These are phyloP conservation scores for Ceratocystis lukuohia DNA, from an alignment of 2,329 filamentous ascomycete genomes.

Conservation along the genomic window DNA sequence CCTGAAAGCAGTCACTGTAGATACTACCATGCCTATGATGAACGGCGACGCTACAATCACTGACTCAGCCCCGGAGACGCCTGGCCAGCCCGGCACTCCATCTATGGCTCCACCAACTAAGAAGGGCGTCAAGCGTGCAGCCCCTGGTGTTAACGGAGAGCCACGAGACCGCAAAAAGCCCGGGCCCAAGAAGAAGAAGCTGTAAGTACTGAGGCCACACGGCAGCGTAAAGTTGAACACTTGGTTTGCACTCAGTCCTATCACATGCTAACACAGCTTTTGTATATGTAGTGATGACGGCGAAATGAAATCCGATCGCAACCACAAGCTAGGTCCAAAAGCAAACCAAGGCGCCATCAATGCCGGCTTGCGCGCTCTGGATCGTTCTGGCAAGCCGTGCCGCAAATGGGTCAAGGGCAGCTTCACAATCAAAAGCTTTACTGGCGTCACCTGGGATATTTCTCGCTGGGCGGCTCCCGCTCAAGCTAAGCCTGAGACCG, in stretches of 20 bases:
- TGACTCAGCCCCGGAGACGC: conserved; percentile 48
- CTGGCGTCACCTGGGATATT: conserved; percentile 70
- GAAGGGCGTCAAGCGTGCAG: conserved; percentile 60
- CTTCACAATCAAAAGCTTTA: conserved; percentile 83
- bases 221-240: conserved; percentile 30
- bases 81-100: conserved; percentile 42
- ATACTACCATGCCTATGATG: conserved; percentile 27
- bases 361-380: conserved; percentile 82
- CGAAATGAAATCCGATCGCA: conserved; percentile 39
- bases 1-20: background rate
- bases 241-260: conserved; percentile 6
- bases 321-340: conserved; percentile 84
- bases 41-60: conserved; percentile 41
- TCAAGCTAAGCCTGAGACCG: conserved; percentile 39
- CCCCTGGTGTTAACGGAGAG: conserved; percentile 48
- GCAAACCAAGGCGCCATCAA: conserved; percentile 97
- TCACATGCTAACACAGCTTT: conserved; percentile 16
- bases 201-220: conserved; percentile 47
- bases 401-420: conserved; percentile 78
- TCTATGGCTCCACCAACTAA: conserved; percentile 59
- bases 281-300: conserved; percentile 41
- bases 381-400: conserved; percentile 82
- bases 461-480: conserved; percentile 67
- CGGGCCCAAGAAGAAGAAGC: conserved; percentile 90
- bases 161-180: conserved; percentile 74